Evolutionary conservation across 495 filamentous ascomycete species (phyloP).

Genomic region (Penicillium egyptiacum): DNA sequence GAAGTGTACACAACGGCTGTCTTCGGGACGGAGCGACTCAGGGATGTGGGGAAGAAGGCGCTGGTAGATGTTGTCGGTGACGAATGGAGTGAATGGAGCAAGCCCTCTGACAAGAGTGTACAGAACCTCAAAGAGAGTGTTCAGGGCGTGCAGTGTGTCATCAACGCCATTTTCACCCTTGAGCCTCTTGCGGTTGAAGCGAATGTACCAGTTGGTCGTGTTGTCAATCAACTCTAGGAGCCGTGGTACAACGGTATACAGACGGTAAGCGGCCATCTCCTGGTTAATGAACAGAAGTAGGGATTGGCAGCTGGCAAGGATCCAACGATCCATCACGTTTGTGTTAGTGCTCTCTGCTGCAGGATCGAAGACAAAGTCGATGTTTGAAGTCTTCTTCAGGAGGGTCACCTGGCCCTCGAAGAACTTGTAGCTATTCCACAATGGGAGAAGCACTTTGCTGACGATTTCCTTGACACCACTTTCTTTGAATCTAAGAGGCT

Average conservation of each 20-base stretch:
- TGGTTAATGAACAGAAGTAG: slow-evolving; percentile 90
- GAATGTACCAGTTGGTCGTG: slow-evolving; percentile 98
- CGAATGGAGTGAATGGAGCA: slow-evolving; percentile 93
- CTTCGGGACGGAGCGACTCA: slow-evolving; percentile 59
- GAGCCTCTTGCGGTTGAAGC: slow-evolving; percentile 94
- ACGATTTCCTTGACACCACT: slow-evolving; percentile 93
- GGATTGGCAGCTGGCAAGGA: slow-evolving; percentile 89
- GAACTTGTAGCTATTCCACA: slow-evolving; percentile 99
- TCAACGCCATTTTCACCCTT: slow-evolving; percentile 90
- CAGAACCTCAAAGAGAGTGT: slow-evolving; percentile 95
- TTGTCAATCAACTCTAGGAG: slow-evolving; percentile 88
- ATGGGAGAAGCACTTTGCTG: slow-evolving; percentile 84
- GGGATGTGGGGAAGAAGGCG: slow-evolving; percentile 81
- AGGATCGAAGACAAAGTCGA: slow-evolving; percentile 80
- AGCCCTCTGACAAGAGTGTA: slow-evolving; percentile 84
- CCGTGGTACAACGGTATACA: slow-evolving; percentile 93
- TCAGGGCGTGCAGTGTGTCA: slow-evolving; percentile 87
- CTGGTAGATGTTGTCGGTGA: slow-evolving; percentile 92
- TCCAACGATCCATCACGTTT: slow-evolving; percentile 98
- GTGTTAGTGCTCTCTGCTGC: slow-evolving; percentile 68
- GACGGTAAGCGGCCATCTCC: slow-evolving; percentile 88
- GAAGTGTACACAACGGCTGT: slow-evolving; percentile 89
- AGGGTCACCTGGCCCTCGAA: slow-evolving; percentile 94
- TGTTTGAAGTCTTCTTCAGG: slow-evolving; percentile 80
- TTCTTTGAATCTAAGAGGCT: slow-evolving; percentile 91